phyloP scores from a whole-genome alignment of 805 yeast species.

The Nakazawaea populi region DNA sequence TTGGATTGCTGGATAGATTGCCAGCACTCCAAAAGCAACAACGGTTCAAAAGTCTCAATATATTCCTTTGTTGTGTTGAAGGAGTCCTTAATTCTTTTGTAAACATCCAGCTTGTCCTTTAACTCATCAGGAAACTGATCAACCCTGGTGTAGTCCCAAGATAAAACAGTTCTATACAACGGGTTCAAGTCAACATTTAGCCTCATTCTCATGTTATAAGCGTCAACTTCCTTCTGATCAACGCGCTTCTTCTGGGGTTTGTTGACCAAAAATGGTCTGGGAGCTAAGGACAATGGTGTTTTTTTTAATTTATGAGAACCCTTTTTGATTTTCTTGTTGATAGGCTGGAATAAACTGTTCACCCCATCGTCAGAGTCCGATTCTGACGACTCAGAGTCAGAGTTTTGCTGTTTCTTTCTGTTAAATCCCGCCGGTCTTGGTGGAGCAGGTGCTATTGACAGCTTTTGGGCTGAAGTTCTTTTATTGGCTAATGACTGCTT shows the following conservation, averaged over 20 bases:
- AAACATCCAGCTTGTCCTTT: slow-evolving; percentile 23
- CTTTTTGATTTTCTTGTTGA: background rate
- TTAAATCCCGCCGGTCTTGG: slow-evolving; percentile 14
- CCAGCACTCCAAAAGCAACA: slow-evolving; percentile 89
- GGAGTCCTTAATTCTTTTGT: slow-evolving; percentile 43
- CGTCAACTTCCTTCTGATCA: slow-evolving; percentile 48
- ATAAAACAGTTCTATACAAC: slow-evolving; percentile 59
- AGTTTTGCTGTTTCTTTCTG: slow-evolving; percentile 13
- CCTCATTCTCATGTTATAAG: slow-evolving; percentile 72
- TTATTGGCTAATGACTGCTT: slow-evolving; percentile 6
- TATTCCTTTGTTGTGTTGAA: slow-evolving; percentile 64
- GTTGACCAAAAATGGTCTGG: slow-evolving; percentile 8
- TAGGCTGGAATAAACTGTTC: slow-evolving; percentile 1
- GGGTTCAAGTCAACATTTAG: slow-evolving; percentile 75
- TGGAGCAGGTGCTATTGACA: slow-evolving; percentile 11
- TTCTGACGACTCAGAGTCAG: slow-evolving; percentile 23
- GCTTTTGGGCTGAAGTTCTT: background rate
- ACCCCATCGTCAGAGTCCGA: slow-evolving; percentile 15
- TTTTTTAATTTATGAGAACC: slow-evolving; percentile 28
- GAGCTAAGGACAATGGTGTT: slow-evolving; percentile 10
- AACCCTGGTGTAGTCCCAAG: slow-evolving; percentile 66
- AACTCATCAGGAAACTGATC: slow-evolving; percentile 54
- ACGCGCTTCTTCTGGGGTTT: slow-evolving; percentile 25
- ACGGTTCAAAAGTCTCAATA: slow-evolving; percentile 65
- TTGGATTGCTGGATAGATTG: slow-evolving; percentile 76